These are phyloP conservation scores for Draba incana DNA, from an alignment of 345 rosid species.

Conservation along the genomic window DNA sequence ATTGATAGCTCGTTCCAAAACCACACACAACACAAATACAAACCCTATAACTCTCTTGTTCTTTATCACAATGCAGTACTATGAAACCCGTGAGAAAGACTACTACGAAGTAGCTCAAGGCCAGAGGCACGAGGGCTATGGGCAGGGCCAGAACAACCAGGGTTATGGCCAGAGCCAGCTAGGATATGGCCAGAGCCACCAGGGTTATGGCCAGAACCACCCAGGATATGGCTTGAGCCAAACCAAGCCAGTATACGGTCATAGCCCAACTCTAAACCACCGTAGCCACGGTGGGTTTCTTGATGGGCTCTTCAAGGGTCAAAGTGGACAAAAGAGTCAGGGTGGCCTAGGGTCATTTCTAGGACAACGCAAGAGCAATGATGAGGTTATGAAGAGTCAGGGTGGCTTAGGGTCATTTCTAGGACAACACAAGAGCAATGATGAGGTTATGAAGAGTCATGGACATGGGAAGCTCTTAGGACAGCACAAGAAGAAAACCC, in stretches of 20 bases:
- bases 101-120: constrained; percentile 34
- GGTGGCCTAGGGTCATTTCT: constrained; percentile 16
- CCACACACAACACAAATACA: constrained; percentile 26
- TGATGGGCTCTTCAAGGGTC: constrained; percentile 37
- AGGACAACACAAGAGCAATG: constrained; percentile 32
- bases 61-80: constrained; percentile 36
- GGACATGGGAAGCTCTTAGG: constrained; percentile 36
- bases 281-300: constrained; percentile 42
- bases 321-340: constrained; percentile 21
- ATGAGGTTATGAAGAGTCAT: constrained; percentile 23
- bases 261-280: constrained; percentile 31
- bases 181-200: constrained; percentile 15
- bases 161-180: neutral
- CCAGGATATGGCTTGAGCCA: constrained; percentile 9
- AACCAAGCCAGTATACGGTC: constrained; percentile 22
- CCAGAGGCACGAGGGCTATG: constrained; percentile 15
- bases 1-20: constrained; percentile 5
- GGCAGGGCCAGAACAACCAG: neutral
- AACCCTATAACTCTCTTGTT: constrained; percentile 10
- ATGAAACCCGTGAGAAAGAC: constrained; percentile 33
- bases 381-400: constrained; percentile 23
- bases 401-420: constrained; percentile 16
- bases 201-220: neutral
- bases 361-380: constrained; percentile 32
- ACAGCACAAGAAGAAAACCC: constrained; percentile 34